These are phyloP conservation scores for Russula griseocarnosa DNA, from an alignment of 768 basidiomycete species.

Conservation along the genomic window DNA sequence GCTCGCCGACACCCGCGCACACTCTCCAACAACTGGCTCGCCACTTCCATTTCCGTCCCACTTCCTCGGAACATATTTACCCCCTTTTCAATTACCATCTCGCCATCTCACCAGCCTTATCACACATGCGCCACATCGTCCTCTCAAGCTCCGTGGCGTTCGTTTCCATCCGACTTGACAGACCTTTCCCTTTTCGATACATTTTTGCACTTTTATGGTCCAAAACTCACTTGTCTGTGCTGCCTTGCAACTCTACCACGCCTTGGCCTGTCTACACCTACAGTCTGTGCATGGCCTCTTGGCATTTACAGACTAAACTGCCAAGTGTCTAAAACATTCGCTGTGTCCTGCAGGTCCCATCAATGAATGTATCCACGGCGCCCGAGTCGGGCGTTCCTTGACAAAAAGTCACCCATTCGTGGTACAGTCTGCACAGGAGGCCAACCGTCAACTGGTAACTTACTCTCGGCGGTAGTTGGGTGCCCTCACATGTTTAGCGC, in stretches of 20 bases:
- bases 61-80: slow-evolving; percentile 11
- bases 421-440: background rate
- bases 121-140: slow-evolving; percentile 5
- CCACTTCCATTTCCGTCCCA: background rate
- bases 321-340: background rate
- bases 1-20: background rate
- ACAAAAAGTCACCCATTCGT: background rate
- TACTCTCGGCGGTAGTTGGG: background rate
- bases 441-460: background rate
- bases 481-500: background rate
- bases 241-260: background rate
- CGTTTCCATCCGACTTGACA: slow-evolving; percentile 12
- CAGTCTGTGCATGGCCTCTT: background rate
- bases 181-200: background rate
- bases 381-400: background rate
- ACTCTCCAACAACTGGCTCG: background rate
- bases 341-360: background rate
- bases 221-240: background rate
- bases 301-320: background rate
- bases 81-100: background rate
- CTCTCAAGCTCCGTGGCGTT: slow-evolving; percentile 24
- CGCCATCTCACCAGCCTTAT: background rate
- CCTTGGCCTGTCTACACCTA: background rate
- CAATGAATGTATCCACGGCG: background rate
- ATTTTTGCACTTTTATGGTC: slow-evolving; percentile 17